Evolutionary conservation across 169 alveolate genomes (phyloP), one percentile per base, ranked within the genome.

Genomic region (Plasmodium falciparum): DNA sequence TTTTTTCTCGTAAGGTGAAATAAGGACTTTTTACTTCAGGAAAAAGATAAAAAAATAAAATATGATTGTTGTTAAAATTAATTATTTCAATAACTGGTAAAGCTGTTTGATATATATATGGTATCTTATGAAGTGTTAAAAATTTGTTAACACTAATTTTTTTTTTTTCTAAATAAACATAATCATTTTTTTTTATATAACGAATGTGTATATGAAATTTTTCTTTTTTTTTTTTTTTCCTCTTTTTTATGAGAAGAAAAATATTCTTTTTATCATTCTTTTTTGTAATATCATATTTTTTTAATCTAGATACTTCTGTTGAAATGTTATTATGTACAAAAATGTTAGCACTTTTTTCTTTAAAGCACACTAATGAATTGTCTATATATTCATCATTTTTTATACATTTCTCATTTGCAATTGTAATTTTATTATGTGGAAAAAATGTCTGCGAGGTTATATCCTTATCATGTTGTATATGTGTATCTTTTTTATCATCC

Each of bases 221-320:
- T 67, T 80, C 90, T 47, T 49, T 80, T 67, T 80, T 80, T 54
- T 80, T 80, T 69, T 80, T 80, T 45, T 71, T 80, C 29, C 90
- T 52, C 24, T 80, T 80, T 62, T 67, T 66, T n/a, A 80, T 80
- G 17, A 80, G 39, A 33, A 80, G 49, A 24, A 67, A 80, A 8
- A 66, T 20, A 47, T 72, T 58, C n/a, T 66, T 65, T 22, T 73
- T n/a, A 4, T 8, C 15, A 8, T 39, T 33, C 13, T 58, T n/a
- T 7, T 22, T 59, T 13, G 58, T 61, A 8, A 80, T 43, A 69
- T 52, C 56, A 13, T 62, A 50, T 56, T 24, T 71, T 8, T 69
- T 67, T 12, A 80, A 33, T 33, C 90, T 66, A n/a, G 12, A 26
- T 3, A 80, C 58, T 47, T 12, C 26, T 80, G 69, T 72, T 56